Evolutionary conservation across 1,284 basidiomycete genomes (phyloP).

Genomic region (Ganoderma multipileum): DNA sequence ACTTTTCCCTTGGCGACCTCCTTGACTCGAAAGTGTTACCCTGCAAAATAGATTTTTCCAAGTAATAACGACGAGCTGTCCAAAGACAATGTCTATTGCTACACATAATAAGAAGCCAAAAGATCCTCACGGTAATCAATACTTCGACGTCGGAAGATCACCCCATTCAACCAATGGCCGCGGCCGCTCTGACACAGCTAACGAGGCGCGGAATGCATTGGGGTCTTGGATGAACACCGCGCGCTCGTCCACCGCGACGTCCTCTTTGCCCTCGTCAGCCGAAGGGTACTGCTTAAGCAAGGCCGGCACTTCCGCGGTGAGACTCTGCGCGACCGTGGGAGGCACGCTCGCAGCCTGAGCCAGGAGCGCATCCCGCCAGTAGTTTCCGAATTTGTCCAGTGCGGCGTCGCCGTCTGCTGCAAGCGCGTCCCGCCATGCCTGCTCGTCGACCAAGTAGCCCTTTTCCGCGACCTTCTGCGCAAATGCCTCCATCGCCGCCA

Average conservation of each 20-base stretch:
- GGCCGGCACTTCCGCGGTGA: constrained; percentile 59
- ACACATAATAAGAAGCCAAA: constrained; percentile 17
- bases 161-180: constrained; percentile 71
- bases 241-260: constrained; percentile 51
- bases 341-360: constrained; percentile 41
- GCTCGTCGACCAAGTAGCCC: constrained; percentile 59
- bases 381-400: constrained; percentile 54
- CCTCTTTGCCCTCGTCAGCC: constrained; percentile 56
- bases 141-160: constrained; percentile 63
- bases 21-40: not conserved
- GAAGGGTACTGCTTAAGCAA: constrained; percentile 61
- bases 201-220: constrained; percentile 71
- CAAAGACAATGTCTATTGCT: constrained; percentile 19
- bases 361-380: constrained; percentile 63
- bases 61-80: not conserved
- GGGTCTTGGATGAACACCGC: constrained; percentile 75
- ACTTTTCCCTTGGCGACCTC: constrained; percentile 7
- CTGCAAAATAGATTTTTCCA: constrained; percentile 7
- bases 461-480: constrained; percentile 59
- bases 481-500: constrained; percentile 71
- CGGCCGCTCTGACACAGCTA: constrained; percentile 60
- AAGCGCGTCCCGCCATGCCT: constrained; percentile 53
- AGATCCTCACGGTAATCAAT: constrained; percentile 39
- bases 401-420: constrained; percentile 53
- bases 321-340: constrained; percentile 52